Percentiles rank a stretch among this genome's conserved stretches.
These are phyloP conservation scores for Eucalyptus pauciflora DNA, from an alignment of 345 rosid species.

Conservation along the genomic window DNA sequence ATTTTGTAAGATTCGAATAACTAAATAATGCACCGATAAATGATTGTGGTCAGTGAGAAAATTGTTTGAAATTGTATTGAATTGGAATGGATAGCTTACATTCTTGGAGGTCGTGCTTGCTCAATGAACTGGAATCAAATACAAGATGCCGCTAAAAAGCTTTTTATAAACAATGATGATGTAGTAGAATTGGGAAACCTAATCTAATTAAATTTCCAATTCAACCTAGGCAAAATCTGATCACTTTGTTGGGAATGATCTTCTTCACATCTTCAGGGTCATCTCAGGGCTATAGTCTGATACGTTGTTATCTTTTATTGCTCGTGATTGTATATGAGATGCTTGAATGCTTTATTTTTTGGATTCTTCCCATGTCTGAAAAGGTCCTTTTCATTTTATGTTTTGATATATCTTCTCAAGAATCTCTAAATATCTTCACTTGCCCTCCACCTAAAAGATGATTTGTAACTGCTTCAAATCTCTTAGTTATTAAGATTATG, in stretches of 20 bases:
- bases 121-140: not conserved
- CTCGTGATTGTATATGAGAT: not conserved
- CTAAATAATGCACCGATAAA: not conserved
- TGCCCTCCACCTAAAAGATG: too few relatives aligned
- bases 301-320: not conserved
- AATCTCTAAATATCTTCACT: not conserved
- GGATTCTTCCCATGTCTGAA: not conserved
- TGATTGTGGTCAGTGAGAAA: accelerated
- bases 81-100: not conserved
- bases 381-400: not conserved
- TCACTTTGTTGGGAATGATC: not conserved
- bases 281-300: not conserved
- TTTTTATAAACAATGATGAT: not conserved
- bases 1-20: too few relatives aligned
- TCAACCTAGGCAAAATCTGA: not conserved
- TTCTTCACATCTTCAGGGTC: not conserved
- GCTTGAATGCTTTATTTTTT: not conserved
- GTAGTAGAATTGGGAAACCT: not conserved
- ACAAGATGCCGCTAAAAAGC: not conserved
- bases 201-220: not conserved
- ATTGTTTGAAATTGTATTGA: not conserved
- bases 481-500: not conserved
- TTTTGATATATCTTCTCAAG: not conserved
- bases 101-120: not conserved
- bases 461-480: not conserved